Evolutionary conservation across 2,329 filamentous ascomycete species (phyloP), one percentile per base, ranked within the genome.

Genomic region (Metarhizium anisopliae): DNA sequence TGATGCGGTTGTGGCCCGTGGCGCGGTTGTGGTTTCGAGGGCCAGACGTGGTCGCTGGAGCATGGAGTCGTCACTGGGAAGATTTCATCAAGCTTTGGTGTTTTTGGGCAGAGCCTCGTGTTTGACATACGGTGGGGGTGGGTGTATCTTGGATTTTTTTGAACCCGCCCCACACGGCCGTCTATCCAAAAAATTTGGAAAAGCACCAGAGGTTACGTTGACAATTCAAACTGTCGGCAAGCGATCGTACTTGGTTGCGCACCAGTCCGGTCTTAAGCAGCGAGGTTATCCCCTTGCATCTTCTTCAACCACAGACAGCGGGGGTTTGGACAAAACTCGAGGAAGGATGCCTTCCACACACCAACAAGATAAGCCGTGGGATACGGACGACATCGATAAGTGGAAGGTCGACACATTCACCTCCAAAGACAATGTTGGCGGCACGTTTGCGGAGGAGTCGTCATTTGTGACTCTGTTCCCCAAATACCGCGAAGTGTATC

Each of bases 311-410:
- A 11, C 32, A 7, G n/a, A 20, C n/a, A 20, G 7, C n/a, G 38
- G 11, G 16, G n/a, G 25, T 6, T 36, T 16, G 20, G 20, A 45
- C 29, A 42, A 43, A 47, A 29, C 47, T 51, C 29, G 6, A 52
- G 55, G 50, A 32, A 61, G 55, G 42, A 91, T 96, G 91, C 90
- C 91, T 60, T 94, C 90, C 35, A 95, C 87, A 61, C 84, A 96
- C 74, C 88, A 96, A 59, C 87, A 83, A 63, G 90, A 95, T 3
- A 96, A 96, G 72, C 89, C 90, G 55, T 95, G 92, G 92, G 92
- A 96, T 67, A 95, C 92, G 56, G 92, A 95, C 60, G 94, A 96
- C 67, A 90, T 97, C 61, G 93, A 97, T 75, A 95, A 96, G 72
- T 97, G 91, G 91, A 93, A 91, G 84, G 76, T 92, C 64, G 91